A percentile compares a stretch with the other conserved stretches of the same genome.
Conservation (phyloP, 768 basidiomycete genomes). For the Boletales sp. region DNA sequence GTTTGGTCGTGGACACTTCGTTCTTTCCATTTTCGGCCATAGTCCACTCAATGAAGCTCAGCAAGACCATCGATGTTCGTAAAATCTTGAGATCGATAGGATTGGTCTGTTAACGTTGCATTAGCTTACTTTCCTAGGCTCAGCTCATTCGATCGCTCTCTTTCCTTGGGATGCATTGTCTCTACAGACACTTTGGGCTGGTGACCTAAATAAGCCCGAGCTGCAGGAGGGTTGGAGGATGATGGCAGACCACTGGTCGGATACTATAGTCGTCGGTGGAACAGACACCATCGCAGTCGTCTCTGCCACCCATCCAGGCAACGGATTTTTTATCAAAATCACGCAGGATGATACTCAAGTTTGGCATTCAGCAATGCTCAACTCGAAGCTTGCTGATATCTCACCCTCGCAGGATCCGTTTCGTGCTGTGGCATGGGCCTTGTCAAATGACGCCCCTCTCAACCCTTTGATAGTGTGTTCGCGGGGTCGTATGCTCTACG, state of each 20-base stretch:
- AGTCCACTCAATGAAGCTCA: slow-evolving; percentile 37
- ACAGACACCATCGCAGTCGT: slow-evolving; percentile 36
- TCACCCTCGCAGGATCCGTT: slow-evolving; percentile 18
- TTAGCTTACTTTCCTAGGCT: slow-evolving; percentile 32
- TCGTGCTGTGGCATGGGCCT: slow-evolving; percentile 54
- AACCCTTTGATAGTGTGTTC: slow-evolving; percentile 63
- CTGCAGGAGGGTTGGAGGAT: slow-evolving; percentile 38
- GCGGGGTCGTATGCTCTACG: slow-evolving; percentile 49
- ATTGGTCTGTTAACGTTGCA: too few species aligned
- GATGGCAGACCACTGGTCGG: slow-evolving; percentile 46
- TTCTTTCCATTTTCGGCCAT: slow-evolving; percentile 23
- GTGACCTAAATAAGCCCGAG: slow-evolving; percentile 30
- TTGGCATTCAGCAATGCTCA: slow-evolving; percentile 1
- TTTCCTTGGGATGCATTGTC: slow-evolving; percentile 41
- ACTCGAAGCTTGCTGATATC: slow-evolving; percentile 2
- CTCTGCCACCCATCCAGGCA: slow-evolving; percentile 20
- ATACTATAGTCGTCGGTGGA: slow-evolving; percentile 50
- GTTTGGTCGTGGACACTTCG: too few species aligned
- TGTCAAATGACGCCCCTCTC: slow-evolving; percentile 40
- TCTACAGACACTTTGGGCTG: slow-evolving; percentile 40
- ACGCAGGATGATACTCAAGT: slow-evolving; percentile 22
- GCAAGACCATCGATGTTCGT: slow-evolving; percentile 45
- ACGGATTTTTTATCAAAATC: slow-evolving; percentile 34
- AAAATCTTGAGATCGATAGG: too few species aligned
- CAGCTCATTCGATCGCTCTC: slow-evolving; percentile 37